Base-by-base conservation (phyloP, 1,139 yeast species). In the Kodamaea arcana region DNA sequence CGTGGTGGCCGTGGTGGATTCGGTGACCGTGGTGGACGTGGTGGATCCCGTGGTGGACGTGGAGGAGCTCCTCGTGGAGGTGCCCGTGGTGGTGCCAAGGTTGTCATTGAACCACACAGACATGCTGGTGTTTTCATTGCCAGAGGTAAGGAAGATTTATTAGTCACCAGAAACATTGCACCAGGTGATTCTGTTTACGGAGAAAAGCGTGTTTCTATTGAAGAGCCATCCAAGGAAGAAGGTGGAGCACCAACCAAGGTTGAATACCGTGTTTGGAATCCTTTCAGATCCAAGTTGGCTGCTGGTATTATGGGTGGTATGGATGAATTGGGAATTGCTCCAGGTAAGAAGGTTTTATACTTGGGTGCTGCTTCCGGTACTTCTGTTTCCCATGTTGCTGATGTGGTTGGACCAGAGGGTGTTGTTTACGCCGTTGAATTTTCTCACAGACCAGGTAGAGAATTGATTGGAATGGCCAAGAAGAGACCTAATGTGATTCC, bases 221-320 rank as follows among this genome's bases (percentile, higher is more conserved):
- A 94, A 62, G 96, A 85, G 61, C 94, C 96, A 50, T 76, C 88
- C 40, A 78, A 72, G 57, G 94, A 82, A 58, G 95, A 84, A 58
- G 83, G 83, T 58, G 83, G 73, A 39, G 94, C 95, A 49, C 83
- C 96, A 48, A 88, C 97, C 60, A 92, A 92, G 77, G 77, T 80
- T 45, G 98, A 92, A 73, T 92, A 92, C 81, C 90, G 98, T 79
- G 98, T 92, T 50, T 92, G 99, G 99, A 92, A 92, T 71, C 98
- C 98, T 48, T 92, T 92, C 83, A 83, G 98, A 83, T 92, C 97
- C 47, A 92, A 92, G 80, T 76, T 92, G 73, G 98, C 98, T 62
- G 98, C 98, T 45, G 98, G 98, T 85, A 86, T 92, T 53, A 85
- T 92, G 88, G 98, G 98, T 71, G 98, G 98, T 82, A 72, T 92